These are phyloP conservation scores for Ceratobasidium theobromae DNA, from an alignment of 1,284 basidiomycete species.

Conservation along the genomic window DNA sequence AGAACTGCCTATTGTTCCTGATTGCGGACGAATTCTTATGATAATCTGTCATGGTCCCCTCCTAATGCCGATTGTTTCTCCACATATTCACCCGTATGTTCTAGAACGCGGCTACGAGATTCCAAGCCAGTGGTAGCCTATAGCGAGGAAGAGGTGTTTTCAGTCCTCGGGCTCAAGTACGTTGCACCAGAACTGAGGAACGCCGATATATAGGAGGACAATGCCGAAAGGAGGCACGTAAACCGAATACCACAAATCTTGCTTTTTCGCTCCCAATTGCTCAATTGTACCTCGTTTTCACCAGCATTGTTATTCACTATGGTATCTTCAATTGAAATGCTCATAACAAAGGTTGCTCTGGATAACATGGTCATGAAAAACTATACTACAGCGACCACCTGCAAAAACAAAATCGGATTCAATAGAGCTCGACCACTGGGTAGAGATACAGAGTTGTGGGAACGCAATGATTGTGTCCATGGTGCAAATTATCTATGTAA, in stretches of 20 bases:
- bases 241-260: not conserved
- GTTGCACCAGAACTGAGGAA: constrained; percentile 69
- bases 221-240: not conserved
- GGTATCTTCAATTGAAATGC: not conserved
- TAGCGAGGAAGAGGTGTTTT: constrained; percentile 69
- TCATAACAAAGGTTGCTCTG: not conserved
- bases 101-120: constrained; percentile 63
- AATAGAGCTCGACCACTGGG: not conserved
- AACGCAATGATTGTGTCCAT: not conserved
- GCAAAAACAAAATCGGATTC: not conserved
- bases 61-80: not conserved
- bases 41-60: not conserved
- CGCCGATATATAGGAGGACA: constrained; percentile 52
- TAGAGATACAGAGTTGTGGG: not conserved
- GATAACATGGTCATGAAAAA: not conserved
- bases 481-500: too few species aligned
- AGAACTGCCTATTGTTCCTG: constrained; percentile 25
- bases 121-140: constrained; percentile 58
- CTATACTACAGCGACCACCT: not conserved
- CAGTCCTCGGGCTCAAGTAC: constrained; percentile 65
- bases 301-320: not conserved
- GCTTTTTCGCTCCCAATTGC: not conserved
- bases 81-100: not conserved
- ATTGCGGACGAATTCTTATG: constrained; percentile 26
- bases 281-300: not conserved